phyloP scores from a whole-genome alignment of 176 grass and related monocot genomes.

The Lolium multiflorum region DNA sequence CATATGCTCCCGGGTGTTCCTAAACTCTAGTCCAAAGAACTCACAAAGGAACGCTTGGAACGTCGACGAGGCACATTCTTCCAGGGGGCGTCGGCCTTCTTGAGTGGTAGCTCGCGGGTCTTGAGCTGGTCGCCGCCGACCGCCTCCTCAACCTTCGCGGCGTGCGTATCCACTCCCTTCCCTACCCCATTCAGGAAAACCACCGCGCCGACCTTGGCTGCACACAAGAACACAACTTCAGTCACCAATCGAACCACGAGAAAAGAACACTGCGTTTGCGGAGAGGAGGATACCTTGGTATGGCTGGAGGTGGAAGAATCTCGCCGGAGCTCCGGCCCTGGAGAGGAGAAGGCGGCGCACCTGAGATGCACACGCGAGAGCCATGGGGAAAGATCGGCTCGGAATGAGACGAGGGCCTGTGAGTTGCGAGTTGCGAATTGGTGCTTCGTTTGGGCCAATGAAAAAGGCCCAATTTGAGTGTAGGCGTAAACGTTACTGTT shows the following conservation, averaged over 20 bases:
- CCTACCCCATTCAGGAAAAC: slow-evolving; percentile 77
- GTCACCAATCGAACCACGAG: background rate
- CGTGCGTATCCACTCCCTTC: slow-evolving; percentile 63
- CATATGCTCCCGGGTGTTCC: background rate
- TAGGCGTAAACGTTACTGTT: background rate
- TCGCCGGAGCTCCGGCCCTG: slow-evolving; percentile 33
- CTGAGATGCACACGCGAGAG: slow-evolving; percentile 41
- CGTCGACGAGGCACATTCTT: slow-evolving; percentile 56
- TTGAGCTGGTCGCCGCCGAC: slow-evolving; percentile 66
- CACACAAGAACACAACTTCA: slow-evolving; percentile 10
- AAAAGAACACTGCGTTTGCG: background rate
- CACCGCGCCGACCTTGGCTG: slow-evolving; percentile 75
- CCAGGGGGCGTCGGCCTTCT: slow-evolving; percentile 77
- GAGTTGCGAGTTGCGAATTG: background rate
- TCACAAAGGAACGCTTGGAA: background rate
- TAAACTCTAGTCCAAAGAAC: background rate
- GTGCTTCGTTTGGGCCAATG: background rate
- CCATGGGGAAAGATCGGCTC: slow-evolving; percentile 6
- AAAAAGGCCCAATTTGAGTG: background rate
- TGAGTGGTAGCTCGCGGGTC: slow-evolving; percentile 59
- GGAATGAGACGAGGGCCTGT: background rate
- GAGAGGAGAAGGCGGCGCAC: slow-evolving; percentile 47
- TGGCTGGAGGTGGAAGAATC: slow-evolving; percentile 41
- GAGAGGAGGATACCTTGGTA: slow-evolving; percentile 51
- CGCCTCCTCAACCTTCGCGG: slow-evolving; percentile 64